Percentiles rank a stretch among this genome's conserved stretches.
Conservation (phyloP, 2,329 filamentous ascomycete genomes). For the Hymenoscyphus infarciens region DNA sequence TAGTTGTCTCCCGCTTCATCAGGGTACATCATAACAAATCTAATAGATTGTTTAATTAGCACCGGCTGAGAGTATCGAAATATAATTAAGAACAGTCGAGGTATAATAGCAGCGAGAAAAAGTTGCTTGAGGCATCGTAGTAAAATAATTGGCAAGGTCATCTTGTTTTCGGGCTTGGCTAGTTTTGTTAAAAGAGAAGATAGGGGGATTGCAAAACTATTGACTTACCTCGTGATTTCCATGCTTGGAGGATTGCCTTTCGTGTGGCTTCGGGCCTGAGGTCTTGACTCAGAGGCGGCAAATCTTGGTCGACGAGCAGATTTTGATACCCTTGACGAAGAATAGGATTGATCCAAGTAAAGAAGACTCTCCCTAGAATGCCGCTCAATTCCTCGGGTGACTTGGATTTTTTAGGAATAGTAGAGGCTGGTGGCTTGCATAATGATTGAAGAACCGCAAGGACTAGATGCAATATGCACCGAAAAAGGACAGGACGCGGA, state of each 20-base stretch:
- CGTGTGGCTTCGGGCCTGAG: conserved; percentile 19
- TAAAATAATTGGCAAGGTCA: conserved; percentile 26
- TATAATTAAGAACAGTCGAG: not conserved
- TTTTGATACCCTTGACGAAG: conserved; percentile 21
- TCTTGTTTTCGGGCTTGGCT: conserved; percentile 27
- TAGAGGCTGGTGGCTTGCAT: conserved; percentile 10
- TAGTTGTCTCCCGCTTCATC: not conserved
- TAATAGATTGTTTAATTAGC: not conserved
- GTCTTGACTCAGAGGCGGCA: conserved; percentile 21
- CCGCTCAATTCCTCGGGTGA: conserved; percentile 22
- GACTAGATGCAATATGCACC: conserved; percentile 8
- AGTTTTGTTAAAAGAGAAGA: conserved; percentile 6
- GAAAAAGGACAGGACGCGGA: conserved; percentile 6
- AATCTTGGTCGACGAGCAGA: conserved; percentile 21
- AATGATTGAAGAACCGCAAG: conserved; percentile 20
- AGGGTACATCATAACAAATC: not conserved
- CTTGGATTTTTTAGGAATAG: not conserved
- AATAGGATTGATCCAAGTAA: conserved; percentile 28
- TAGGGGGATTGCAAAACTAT: too few species aligned
- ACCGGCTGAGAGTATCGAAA: not conserved
- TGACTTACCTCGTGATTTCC: conserved; percentile 22
- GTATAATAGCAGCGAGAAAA: not conserved
- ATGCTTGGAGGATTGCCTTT: conserved; percentile 17
- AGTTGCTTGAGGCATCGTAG: not conserved
- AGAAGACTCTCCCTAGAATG: conserved; percentile 20